Base-by-base conservation (phyloP, 2,329 filamentous ascomycete genomes). In the Penicillium sp. region DNA sequence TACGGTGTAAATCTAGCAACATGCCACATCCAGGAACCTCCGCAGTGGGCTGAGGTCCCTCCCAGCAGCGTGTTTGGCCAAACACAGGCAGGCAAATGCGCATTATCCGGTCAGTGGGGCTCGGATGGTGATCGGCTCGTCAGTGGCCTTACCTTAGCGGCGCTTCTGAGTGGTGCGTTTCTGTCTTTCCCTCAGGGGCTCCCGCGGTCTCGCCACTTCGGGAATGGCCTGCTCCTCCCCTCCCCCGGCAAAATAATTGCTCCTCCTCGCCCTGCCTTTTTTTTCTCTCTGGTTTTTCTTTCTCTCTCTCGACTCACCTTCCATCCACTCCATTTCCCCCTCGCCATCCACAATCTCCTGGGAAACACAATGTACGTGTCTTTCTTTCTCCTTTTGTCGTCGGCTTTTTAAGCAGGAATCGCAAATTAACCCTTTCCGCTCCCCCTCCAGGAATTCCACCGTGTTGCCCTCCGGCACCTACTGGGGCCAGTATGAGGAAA, bases 401-500 rank as follows among this genome's bases (percentile, higher is more conserved):
- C 13, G 7, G 8, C 32, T 17, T 12, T 48, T 26, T 29, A 6
- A 15, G 7, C 26, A 15, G 12, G 26, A 30, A n/a, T 36, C 7
- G 17, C 44, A 47, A 30, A 46, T 18, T 26, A 26, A 33, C n/a
- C n/a, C 34, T 23, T 37, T 23, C n/a, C 29, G 15, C n/a, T 48
- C 12, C 26, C 34, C 12, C 15, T 39, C 33, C 57, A 78, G 76
- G 74, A 82, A 82, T 67, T 77, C 77, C 15, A 77, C 75, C 6
- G 57, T 74, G 44, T 55, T 75, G 46, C 70, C 75, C 60, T 74
- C 78, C 47, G 79, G 81, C 57, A 83, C 83, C 41, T 88, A 87
- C 72, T 86, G 84, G 84, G 81, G 78, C 62, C 81, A 85, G 56
- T 88, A 84, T 68, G 79, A 85, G 52, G 81, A 85, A 63, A 82